phyloP scores from a whole-genome alignment of 768 basidiomycete species.

The Postia placenta region DNA sequence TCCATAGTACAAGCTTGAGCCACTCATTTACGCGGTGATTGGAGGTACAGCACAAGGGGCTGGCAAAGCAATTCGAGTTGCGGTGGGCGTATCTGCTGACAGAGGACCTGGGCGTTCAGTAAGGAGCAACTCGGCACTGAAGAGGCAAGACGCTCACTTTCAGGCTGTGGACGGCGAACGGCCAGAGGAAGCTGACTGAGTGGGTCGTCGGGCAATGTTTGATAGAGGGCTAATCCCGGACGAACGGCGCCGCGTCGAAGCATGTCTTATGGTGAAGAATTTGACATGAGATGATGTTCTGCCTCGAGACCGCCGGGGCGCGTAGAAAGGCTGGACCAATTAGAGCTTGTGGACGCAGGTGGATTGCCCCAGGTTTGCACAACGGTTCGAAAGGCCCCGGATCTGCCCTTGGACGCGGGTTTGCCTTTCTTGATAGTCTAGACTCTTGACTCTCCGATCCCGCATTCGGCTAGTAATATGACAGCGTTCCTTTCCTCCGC shows the following conservation, averaged over 20 bases:
- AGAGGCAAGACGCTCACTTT: not conserved
- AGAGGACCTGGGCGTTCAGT: too few relatives aligned
- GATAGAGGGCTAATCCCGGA: not conserved
- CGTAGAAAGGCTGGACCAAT: slow-evolving; percentile 32
- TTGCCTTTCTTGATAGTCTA: slow-evolving; percentile 42
- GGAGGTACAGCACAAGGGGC: too few relatives aligned
- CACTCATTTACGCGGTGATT: slow-evolving; percentile 16
- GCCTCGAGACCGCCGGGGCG: slow-evolving; percentile 1
- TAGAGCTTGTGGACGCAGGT: slow-evolving; percentile 39
- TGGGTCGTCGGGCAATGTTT: not conserved
- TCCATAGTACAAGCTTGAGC: slow-evolving; percentile 15
- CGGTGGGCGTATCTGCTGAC: too few relatives aligned
- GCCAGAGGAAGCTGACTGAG: not conserved
- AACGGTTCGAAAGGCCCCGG: slow-evolving; percentile 28
- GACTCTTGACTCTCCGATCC: slow-evolving; percentile 46
- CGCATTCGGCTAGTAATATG: slow-evolving; percentile 38
- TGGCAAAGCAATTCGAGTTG: too few relatives aligned
- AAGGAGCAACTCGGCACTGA: too few relatives aligned
- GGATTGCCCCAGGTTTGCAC: slow-evolving; percentile 38
- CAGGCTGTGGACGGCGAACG: not conserved
- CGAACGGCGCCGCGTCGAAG: not conserved
- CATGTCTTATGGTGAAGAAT: not conserved
- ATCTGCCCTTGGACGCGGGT: slow-evolving; percentile 23
- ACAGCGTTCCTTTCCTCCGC: slow-evolving; percentile 2
- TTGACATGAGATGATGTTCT: slow-evolving; percentile 3